Evolutionary conservation across 2,329 filamentous ascomycete genomes (phyloP), one percentile per base, ranked within the genome.

Genomic region (Fusarium veterinarium): DNA sequence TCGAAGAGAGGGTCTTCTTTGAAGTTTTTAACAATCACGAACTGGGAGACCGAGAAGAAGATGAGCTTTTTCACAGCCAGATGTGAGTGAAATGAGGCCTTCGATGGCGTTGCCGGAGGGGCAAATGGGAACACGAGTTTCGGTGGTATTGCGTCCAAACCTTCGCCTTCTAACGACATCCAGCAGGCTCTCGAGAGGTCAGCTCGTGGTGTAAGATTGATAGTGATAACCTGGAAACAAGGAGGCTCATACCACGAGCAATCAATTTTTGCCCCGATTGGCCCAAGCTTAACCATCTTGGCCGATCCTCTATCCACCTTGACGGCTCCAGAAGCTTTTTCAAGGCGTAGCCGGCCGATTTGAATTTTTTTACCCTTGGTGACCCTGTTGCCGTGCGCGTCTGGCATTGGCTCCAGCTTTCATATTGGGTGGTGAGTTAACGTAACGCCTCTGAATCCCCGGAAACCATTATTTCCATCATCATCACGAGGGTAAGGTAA

Each of bases 231-330:
- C 44, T 63, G 56, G 60, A 53, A 46, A 28, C 40, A 64, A 67
- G 51, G 61, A 60, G 67, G 65, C 61, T 68, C 64, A 67, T 67
- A 64, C 68, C 74, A 77, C 73, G 74, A 67, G 69, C 66, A 61
- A 69, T 61, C 46, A 69, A 31, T 49, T 67, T 75, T 76, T 76
- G 67, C 51, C 71, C 74, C 75, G 75, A 78, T 78, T 77, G 76
- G 75, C 28, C 68, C 60, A 51, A 69, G 70, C 57, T 66, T 33
- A 28, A 40, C 48, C 49, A 45, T 37, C 56, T 38, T 58, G 48
- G 64, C 64, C 56, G 69, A 70, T 76, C 63, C 35, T 55, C 51
- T 60, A 67, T 60, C 64, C 71, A 73, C 69, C 60, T 56, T 58
- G 52, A 62, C 48, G 67, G 71, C 67, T 72, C 63, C 52, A 65